phyloP scores from a whole-genome alignment of 1,284 basidiomycete genomes.

The Coniophora puteana region DNA sequence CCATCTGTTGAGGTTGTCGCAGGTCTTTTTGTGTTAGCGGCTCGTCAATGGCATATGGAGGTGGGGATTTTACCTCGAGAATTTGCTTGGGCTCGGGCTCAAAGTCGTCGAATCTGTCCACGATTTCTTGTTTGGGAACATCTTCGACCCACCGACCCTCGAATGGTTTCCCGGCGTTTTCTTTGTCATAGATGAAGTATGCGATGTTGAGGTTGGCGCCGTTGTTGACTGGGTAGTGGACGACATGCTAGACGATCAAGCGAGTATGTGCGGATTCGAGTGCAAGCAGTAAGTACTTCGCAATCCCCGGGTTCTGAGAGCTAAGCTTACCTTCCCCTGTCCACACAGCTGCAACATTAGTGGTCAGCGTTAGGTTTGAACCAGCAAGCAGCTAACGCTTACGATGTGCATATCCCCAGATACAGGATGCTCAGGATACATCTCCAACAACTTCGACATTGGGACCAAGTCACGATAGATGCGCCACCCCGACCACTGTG shows the following conservation, averaged over 20 bases:
- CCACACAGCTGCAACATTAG: slow-evolving; percentile 34
- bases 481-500: slow-evolving; percentile 36
- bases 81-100: slow-evolving; percentile 38
- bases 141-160: slow-evolving; percentile 30
- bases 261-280: background rate
- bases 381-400: slow-evolving; percentile 13
- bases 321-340: slow-evolving; percentile 34
- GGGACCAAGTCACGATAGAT: slow-evolving; percentile 38
- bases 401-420: slow-evolving; percentile 34
- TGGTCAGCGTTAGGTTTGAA: slow-evolving; percentile 1
- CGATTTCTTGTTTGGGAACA: slow-evolving; percentile 23
- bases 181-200: slow-evolving; percentile 30
- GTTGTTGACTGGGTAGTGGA: slow-evolving; percentile 38
- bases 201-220: slow-evolving; percentile 39
- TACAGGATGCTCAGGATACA: slow-evolving; percentile 32
- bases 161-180: slow-evolving; percentile 31
- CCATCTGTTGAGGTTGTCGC: slow-evolving; percentile 24
- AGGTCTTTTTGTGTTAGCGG: slow-evolving; percentile 12
- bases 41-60: background rate
- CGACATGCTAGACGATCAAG: slow-evolving; percentile 31
- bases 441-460: slow-evolving; percentile 26
- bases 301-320: too few species aligned
- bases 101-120: slow-evolving; percentile 31
- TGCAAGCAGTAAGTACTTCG: background rate
- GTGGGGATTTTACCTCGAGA: slow-evolving; percentile 29